A percentile compares a stretch with the other conserved stretches of the same genome.
These are phyloP conservation scores for Rhodotorula taiwanensis DNA, from an alignment of 768 basidiomycete genomes.

Conservation along the genomic window DNA sequence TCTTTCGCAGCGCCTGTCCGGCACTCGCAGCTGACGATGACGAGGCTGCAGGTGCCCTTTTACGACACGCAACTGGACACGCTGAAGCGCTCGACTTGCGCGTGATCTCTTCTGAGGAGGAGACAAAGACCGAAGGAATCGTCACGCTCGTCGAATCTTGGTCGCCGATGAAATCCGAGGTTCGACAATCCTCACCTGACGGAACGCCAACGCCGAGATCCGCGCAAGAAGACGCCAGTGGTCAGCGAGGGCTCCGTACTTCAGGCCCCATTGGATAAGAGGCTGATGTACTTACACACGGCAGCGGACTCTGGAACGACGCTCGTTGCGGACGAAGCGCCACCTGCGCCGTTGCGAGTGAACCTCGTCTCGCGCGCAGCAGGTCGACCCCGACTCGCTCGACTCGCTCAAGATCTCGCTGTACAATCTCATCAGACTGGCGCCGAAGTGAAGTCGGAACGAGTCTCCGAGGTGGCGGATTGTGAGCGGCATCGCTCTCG, in stretches of 20 bases:
- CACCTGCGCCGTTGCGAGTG: neutral
- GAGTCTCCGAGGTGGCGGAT: constrained; percentile 1
- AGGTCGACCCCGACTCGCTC: constrained; percentile 14
- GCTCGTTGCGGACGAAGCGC: constrained; percentile 2
- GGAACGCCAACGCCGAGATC: neutral
- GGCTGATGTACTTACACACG: no score
- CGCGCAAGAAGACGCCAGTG: neutral
- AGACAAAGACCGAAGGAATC: neutral
- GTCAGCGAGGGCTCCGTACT: neutral
- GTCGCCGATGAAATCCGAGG: no score
- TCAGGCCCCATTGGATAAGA: rapidly evolving
- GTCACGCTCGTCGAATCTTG: no score
- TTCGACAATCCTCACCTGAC: neutral
- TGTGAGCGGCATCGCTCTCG: neutral
- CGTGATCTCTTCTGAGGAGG: neutral
- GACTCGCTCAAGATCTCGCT: neutral
- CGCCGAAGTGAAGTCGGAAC: neutral
- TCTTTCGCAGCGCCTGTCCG: no score
- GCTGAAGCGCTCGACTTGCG: neutral
- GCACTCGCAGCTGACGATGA: neutral
- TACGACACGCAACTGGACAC: neutral
- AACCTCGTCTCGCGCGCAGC: constrained; percentile 20
- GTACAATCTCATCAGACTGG: rapidly evolving
- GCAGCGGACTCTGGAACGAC: constrained; percentile 1
- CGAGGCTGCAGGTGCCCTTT: constrained; percentile 1